A percentile compares a stretch with the other conserved stretches of the same genome.
Evolutionary conservation across 2,329 filamentous ascomycete species (phyloP).

Genomic region (Exophiala calicioides): DNA sequence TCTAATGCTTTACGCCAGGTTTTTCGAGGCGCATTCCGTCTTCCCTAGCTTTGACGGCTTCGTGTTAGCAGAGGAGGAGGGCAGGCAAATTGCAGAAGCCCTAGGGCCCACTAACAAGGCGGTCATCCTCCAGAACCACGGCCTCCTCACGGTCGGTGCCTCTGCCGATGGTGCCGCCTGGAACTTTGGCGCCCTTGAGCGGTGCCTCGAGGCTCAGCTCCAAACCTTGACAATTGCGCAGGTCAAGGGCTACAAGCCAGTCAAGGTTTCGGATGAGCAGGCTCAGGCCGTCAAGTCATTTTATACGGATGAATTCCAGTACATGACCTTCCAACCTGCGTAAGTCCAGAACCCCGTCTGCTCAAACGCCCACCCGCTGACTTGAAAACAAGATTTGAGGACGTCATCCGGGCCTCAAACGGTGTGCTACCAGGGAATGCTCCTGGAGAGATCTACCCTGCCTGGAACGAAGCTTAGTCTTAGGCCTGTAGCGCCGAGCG

Average conservation of each 20-base stretch:
- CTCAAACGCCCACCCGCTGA: no score
- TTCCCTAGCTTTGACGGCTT: no score
- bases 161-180: slow-evolving; percentile 51
- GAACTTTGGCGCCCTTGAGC: slow-evolving; percentile 56
- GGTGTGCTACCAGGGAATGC: no score
- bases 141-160: slow-evolving; percentile 45
- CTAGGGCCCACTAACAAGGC: slow-evolving; percentile 31
- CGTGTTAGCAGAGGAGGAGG: no score
- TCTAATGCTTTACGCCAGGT: no score
- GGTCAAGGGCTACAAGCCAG: neutral
- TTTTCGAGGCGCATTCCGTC: slow-evolving; percentile 39
- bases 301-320: slow-evolving; percentile 3
- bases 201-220: slow-evolving; percentile 55
- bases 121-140: slow-evolving; percentile 37
- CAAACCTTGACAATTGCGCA: slow-evolving; percentile 52
- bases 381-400: no score
- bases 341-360: no score
- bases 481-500: no score
- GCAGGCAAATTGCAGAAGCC: slow-evolving; percentile 36
- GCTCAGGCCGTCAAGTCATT: neutral
- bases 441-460: no score
- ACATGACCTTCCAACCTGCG: slow-evolving; percentile 7
- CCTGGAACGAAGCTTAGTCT: no score
- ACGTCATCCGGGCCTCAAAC: slow-evolving; percentile 4
- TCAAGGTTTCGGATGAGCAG: neutral